These are phyloP conservation scores for Sanguinoderma infundibulare DNA, from an alignment of 1,284 basidiomycete species.

Conservation along the genomic window DNA sequence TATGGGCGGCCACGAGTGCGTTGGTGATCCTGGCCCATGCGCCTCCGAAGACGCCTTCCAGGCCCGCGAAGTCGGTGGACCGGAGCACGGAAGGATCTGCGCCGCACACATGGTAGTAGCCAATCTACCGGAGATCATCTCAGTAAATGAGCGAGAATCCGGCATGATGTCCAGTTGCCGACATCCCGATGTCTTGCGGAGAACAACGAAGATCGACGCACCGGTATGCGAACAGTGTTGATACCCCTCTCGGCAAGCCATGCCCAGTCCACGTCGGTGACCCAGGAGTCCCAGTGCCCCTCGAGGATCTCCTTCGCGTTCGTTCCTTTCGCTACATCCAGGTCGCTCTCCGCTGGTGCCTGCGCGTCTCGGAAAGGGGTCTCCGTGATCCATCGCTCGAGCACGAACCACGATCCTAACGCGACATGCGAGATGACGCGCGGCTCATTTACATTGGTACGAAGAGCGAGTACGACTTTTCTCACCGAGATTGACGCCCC, in stretches of 20 bases:
- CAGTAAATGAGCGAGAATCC: neutral
- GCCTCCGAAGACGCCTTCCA: constrained; percentile 63
- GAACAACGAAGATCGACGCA: constrained; percentile 40
- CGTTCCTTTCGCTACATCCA: constrained; percentile 72
- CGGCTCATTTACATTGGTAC: too few relatives aligned
- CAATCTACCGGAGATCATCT: constrained; percentile 56
- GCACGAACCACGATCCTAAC: constrained; percentile 76
- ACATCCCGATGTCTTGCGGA: neutral
- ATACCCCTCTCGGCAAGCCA: constrained; percentile 80
- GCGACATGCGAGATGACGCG: neutral
- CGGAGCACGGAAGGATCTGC: constrained; percentile 63
- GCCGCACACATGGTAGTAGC: constrained; percentile 76
- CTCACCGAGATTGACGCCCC: constrained; percentile 83
- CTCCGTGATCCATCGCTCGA: constrained; percentile 76
- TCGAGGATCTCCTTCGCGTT: constrained; percentile 70
- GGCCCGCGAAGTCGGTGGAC: constrained; percentile 75
- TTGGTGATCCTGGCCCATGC: constrained; percentile 76
- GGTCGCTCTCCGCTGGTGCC: constrained; percentile 69
- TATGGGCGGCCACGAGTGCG: constrained; percentile 67
- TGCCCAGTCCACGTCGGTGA: constrained; percentile 69
- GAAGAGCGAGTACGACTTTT: neutral
- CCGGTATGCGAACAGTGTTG: constrained; percentile 85
- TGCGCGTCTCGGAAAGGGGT: constrained; percentile 57
- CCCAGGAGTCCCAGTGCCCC: constrained; percentile 84
- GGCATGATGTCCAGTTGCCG: neutral